Evolutionary conservation across 345 rosid genomes (phyloP).

Genomic region (Noccaea bulbosa): DNA sequence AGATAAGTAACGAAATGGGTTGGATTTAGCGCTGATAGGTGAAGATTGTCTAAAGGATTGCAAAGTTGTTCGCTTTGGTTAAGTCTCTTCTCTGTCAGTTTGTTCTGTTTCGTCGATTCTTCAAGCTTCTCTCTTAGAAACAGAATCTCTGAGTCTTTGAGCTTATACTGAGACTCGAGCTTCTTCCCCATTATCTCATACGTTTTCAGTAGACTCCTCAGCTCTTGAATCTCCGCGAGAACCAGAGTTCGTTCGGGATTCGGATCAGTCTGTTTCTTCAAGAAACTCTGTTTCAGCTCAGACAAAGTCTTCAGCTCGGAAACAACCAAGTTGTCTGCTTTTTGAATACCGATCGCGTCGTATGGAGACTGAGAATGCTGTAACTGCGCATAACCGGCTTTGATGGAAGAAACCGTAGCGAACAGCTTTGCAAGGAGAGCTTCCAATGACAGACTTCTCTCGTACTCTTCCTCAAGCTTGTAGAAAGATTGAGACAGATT

Average conservation of each 20-base stretch:
- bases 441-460: constrained; percentile 55
- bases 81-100: constrained; percentile 62
- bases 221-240: constrained; percentile 82
- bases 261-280: constrained; percentile 75
- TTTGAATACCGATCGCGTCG: constrained; percentile 74
- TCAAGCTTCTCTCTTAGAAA: constrained; percentile 66
- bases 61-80: constrained; percentile 65
- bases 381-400: constrained; percentile 79
- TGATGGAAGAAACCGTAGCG: constrained; percentile 74
- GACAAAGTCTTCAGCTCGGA: constrained; percentile 72
- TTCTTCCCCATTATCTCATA: constrained; percentile 73
- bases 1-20: constrained; percentile 62
- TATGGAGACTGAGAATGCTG: constrained; percentile 88
- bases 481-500: constrained; percentile 51
- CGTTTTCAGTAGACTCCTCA: constrained; percentile 60
- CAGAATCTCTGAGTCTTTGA: constrained; percentile 74
- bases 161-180: constrained; percentile 68
- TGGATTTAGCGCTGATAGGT: constrained; percentile 54
- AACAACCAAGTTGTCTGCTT: constrained; percentile 66
- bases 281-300: constrained; percentile 74
- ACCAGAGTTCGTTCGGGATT: constrained; percentile 56
- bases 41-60: constrained; percentile 55
- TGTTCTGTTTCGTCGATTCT: constrained; percentile 56
- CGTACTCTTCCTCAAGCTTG: constrained; percentile 52
- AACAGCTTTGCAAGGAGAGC: constrained; percentile 73